A percentile compares a stretch with the other conserved stretches of the same genome.
phyloP scores from a whole-genome alignment of 179 eudicot genomes.

The Drosera spatulata region DNA sequence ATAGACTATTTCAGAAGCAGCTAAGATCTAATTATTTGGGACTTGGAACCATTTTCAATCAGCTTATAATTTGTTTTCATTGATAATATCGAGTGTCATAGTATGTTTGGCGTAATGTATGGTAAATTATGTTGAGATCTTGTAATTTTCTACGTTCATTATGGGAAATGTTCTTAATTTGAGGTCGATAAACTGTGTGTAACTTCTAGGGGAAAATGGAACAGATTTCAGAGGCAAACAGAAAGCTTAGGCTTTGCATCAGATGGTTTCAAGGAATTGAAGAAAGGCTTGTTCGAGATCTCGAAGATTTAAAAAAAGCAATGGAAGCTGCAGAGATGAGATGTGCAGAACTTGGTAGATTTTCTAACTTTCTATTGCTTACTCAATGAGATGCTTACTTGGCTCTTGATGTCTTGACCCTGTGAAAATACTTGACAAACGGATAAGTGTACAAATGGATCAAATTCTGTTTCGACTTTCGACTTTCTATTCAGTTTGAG shows the following conservation, averaged over 20 bases:
- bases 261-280: constrained; percentile 57
- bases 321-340: constrained; percentile 35
- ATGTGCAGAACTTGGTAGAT: constrained; percentile 35
- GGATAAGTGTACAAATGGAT: too few species aligned
- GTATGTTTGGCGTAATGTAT: background rate
- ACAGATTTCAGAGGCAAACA: constrained; percentile 37
- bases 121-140: background rate
- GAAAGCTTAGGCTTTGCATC: constrained; percentile 39
- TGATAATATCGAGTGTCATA: too few species aligned
- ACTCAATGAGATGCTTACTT: background rate
- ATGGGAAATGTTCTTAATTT: constrained; percentile 3
- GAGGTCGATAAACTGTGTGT: background rate
- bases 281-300: constrained; percentile 28
- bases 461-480: background rate
- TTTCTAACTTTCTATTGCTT: background rate
- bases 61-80: too few species aligned
- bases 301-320: constrained; percentile 27
- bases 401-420: too few species aligned
- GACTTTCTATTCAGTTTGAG: background rate
- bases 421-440: too few species aligned
- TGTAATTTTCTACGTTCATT: background rate
- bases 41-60: too few species aligned
- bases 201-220: constrained; percentile 47
- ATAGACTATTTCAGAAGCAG: too few species aligned
- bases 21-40: too few species aligned